Evolutionary conservation across 2,329 filamentous ascomycete species (phyloP).

Genomic region (Lasiodiplodia citricola): DNA sequence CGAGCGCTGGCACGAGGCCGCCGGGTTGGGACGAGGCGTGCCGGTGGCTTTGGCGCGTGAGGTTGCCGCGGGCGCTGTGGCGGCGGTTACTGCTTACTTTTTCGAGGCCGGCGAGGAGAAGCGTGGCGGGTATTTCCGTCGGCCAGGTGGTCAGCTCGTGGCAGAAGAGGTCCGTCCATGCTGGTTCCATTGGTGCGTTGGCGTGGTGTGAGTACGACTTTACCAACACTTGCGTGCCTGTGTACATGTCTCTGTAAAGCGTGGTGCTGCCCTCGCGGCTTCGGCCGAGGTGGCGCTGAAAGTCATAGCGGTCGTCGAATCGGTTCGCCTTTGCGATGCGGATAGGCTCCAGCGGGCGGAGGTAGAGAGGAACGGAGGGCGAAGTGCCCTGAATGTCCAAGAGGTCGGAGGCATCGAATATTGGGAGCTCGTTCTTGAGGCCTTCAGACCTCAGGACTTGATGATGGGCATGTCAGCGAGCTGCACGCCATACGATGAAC

Average conservation of each 20-base stretch:
- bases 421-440: background rate
- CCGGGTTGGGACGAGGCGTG: background rate
- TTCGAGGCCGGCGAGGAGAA: constrained; percentile 31
- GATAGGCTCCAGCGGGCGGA: background rate
- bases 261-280: background rate
- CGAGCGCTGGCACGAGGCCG: constrained; percentile 28
- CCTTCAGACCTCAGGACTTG: background rate
- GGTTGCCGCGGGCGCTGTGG: background rate
- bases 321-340: constrained; percentile 11
- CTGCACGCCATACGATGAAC: background rate
- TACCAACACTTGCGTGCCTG: background rate
- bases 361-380: background rate
- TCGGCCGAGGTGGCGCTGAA: background rate
- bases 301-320: constrained; percentile 12
- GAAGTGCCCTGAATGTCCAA: background rate
- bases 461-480: background rate
- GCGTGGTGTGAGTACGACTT: background rate
- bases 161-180: background rate
- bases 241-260: constrained; percentile 12
- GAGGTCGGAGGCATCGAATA: background rate
- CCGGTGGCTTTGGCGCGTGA: background rate
- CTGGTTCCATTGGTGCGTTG: background rate
- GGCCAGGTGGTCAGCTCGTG: constrained; percentile 31
- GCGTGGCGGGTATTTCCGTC: constrained; percentile 37
- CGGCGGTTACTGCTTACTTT: background rate